These are phyloP conservation scores for Ottelia alismoides DNA, from an alignment of 106 monocot species.

Conservation along the genomic window DNA sequence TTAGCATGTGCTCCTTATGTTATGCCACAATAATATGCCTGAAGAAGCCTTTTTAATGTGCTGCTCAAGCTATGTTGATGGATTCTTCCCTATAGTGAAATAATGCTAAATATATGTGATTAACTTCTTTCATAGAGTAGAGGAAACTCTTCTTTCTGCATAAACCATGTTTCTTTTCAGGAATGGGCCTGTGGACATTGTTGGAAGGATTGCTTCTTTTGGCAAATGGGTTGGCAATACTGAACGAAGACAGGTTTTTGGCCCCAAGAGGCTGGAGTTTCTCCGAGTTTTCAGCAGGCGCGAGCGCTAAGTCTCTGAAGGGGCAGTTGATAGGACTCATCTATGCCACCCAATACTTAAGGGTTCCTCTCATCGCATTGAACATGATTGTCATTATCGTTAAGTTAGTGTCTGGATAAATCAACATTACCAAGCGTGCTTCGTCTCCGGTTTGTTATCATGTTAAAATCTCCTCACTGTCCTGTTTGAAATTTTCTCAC, in stretches of 20 bases:
- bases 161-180: constrained; percentile 3
- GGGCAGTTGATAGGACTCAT: constrained; percentile 14
- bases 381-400: constrained; percentile 9
- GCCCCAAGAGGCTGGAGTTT: constrained; percentile 22
- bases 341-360: constrained; percentile 10
- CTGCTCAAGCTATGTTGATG: too few species aligned
- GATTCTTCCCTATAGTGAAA: too few species aligned
- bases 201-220: constrained; percentile 18
- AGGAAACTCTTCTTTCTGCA: too few species aligned
- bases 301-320: constrained; percentile 9
- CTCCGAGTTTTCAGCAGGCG: constrained; percentile 15
- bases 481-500: too few species aligned
- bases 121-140: too few species aligned
- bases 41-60: too few species aligned
- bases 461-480: too few species aligned
- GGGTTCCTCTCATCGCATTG: constrained; percentile 12
- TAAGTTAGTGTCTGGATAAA: constrained; percentile 8
- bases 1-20: too few species aligned
- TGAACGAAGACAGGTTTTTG: constrained; percentile 16
- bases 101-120: too few species aligned
- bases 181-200: constrained; percentile 17
- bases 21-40: too few species aligned
- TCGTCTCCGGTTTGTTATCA: too few species aligned
- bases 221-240: constrained; percentile 12
- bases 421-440: too few species aligned